Conservation (phyloP, 495 filamentous ascomycete species). For the Podospora bellae-mahoneyi region DNA sequence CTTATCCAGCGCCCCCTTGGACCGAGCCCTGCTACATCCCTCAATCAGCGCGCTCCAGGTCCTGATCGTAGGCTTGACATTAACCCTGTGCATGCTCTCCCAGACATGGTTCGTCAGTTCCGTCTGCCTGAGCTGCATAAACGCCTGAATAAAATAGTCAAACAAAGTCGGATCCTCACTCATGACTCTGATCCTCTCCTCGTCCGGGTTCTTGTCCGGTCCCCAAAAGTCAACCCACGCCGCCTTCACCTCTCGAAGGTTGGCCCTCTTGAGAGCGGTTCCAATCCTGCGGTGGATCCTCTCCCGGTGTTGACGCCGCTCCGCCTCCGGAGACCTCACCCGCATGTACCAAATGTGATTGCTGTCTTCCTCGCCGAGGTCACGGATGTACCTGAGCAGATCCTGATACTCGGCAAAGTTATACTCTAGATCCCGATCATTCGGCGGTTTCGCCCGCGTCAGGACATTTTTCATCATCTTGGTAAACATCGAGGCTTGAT, state of each 20-base stretch:
- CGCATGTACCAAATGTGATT: background rate
- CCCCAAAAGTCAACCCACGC: constrained; percentile 38
- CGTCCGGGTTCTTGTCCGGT: constrained; percentile 20
- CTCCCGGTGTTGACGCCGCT: background rate
- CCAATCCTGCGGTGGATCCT: constrained; percentile 18
- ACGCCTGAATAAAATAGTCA: constrained; percentile 53
- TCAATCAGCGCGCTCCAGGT: constrained; percentile 64
- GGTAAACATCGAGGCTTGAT: constrained; percentile 27
- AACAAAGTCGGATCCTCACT: constrained; percentile 40
- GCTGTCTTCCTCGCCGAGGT: background rate
- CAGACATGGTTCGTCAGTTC: constrained; percentile 55
- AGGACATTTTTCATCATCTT: constrained; percentile 21
- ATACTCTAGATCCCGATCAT: constrained; percentile 8
- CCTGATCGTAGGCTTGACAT: constrained; percentile 48
- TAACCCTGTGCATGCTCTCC: constrained; percentile 53
- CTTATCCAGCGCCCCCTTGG: constrained; percentile 48
- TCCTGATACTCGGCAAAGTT: constrained; percentile 14
- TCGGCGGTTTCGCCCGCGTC: constrained; percentile 12
- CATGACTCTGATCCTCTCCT: constrained; percentile 21
- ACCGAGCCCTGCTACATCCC: constrained; percentile 50
- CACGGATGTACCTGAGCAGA: constrained; percentile 13
- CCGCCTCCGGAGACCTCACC: background rate
- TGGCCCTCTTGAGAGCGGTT: constrained; percentile 20
- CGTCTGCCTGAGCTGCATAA: constrained; percentile 46
- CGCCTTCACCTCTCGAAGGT: constrained; percentile 21